Conservation (phyloP, 2,329 filamentous ascomycete species). For the Apiospora rasikravindrae region DNA sequence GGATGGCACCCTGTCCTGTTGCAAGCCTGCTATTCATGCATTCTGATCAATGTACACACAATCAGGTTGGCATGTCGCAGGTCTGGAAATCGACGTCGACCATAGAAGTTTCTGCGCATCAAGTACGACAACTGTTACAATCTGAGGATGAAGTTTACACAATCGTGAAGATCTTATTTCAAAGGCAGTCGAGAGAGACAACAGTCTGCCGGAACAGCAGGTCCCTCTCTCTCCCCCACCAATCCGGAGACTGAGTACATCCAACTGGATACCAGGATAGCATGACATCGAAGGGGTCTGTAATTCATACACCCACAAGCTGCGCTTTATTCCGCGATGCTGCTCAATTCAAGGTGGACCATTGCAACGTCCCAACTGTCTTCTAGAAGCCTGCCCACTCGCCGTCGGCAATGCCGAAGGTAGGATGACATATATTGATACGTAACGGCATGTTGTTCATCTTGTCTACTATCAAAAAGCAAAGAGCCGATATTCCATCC, state of each 20-base stretch:
- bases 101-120: not conserved
- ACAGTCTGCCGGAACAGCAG: not conserved
- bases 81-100: not conserved
- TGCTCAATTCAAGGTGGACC: not conserved
- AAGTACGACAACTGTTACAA: not conserved
- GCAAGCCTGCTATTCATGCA: not conserved
- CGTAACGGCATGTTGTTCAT: not conserved
- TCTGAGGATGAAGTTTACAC: not conserved
- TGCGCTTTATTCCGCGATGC: not conserved
- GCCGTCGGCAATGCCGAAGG: not conserved
- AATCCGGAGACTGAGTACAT: not conserved
- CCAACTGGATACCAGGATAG: not conserved
- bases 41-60: not conserved
- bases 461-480: not conserved
- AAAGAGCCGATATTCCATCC: not conserved
- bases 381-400: not conserved
- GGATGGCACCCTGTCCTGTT: not conserved
- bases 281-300: not conserved
- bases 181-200: not conserved
- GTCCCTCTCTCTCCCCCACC: not conserved
- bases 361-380: not conserved
- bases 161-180: not conserved
- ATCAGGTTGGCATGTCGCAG: conserved; percentile 1
- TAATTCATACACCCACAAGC: not conserved
- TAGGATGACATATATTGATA: not conserved